phyloP scores from a whole-genome alignment of 345 rosid species.

The Eucalyptus melliodora region DNA sequence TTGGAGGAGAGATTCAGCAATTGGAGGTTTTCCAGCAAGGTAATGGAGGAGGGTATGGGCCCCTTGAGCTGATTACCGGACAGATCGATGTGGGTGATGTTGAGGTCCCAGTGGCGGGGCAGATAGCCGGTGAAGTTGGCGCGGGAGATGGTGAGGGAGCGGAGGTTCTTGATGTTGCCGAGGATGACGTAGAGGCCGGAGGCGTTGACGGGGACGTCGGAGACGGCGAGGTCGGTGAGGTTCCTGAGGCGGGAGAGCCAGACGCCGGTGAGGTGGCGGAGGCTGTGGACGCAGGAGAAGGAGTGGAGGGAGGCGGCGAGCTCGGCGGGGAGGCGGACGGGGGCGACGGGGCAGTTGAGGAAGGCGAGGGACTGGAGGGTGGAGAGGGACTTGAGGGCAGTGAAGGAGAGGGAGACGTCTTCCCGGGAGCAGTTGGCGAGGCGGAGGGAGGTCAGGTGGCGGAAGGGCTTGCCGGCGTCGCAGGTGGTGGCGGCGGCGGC shows the following conservation, averaged over 20 bases:
- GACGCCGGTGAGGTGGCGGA: constrained; percentile 57
- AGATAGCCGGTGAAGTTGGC: constrained; percentile 60
- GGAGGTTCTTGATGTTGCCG: constrained; percentile 52
- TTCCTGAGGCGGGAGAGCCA: constrained; percentile 58
- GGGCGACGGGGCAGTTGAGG: constrained; percentile 48
- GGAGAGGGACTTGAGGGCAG: constrained; percentile 55
- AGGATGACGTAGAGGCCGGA: constrained; percentile 73
- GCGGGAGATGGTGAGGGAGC: constrained; percentile 46
- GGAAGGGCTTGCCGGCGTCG: constrained; percentile 56
- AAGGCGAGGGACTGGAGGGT: constrained; percentile 63
- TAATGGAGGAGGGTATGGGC: constrained; percentile 51
- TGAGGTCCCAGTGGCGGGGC: constrained; percentile 33
- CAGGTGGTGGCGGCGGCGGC: constrained; percentile 16
- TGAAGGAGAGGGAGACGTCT: constrained; percentile 40
- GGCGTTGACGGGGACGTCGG: constrained; percentile 40
- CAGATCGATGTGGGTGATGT: constrained; percentile 69
- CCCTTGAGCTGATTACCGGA: constrained; percentile 68
- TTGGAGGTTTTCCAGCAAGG: constrained; percentile 56
- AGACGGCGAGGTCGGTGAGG: constrained; percentile 72
- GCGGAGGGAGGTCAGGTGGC: constrained; percentile 56
- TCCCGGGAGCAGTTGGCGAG: constrained; percentile 57
- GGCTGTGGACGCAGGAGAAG: constrained; percentile 48
- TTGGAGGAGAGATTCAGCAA: constrained; percentile 53
- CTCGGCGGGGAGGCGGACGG: constrained; percentile 52
- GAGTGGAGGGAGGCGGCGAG: constrained; percentile 52